Base-by-base conservation (phyloP, 352 stramenopile species). In the Chrysophaeum taylorii region DNA sequence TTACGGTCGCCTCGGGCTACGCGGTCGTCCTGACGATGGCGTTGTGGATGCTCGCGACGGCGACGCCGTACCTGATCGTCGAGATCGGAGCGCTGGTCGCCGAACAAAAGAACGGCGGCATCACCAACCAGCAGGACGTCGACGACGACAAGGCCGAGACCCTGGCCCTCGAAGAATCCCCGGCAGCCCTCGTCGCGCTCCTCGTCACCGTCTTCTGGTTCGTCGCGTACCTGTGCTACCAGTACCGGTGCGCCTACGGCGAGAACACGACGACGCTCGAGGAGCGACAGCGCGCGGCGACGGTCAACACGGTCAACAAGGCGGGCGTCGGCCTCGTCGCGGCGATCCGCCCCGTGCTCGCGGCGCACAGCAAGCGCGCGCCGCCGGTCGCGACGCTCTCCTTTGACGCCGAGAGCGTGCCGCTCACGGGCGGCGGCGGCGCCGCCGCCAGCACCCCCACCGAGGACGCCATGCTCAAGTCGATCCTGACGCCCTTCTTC, bases 401-500 rank as follows among this genome's bases (percentile, higher is more conserved):
- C 35, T 72, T 89, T 23, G 79, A 82, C 39, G 78, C 80, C 57
- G 79, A 80, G 39, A 70, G 80, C n/a, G 57, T 88, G 36, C 84
- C 79, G 43, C 76, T 91, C 2, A 79, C 71, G 45, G 82, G 79
- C 67, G 81, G 80, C 89, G 2, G 70, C 67, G 16, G 74, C 73
- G 45, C 2, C 54, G 39, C 23, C 27, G 21, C 54, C 68, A 18
- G 15, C 27, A 16, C 43, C 25, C 21, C 23, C 61, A 18, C 25
- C 37, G 69, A 82, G 29, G 45, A 62, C 29, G 61, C 74, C 66
- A 85, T 87, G 72, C 84, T 97, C 31, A 86, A 92, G 68, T 83
- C 90, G 61, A 84, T 97, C 70, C 87, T 97, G 50, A 82, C 84
- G 21, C 89, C 92, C 35, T 94, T 96, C 75, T 98, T 97, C 77